These are phyloP conservation scores for Dujonia santamariae DNA, from an alignment of 1,139 yeast species.

Conservation along the genomic window DNA sequence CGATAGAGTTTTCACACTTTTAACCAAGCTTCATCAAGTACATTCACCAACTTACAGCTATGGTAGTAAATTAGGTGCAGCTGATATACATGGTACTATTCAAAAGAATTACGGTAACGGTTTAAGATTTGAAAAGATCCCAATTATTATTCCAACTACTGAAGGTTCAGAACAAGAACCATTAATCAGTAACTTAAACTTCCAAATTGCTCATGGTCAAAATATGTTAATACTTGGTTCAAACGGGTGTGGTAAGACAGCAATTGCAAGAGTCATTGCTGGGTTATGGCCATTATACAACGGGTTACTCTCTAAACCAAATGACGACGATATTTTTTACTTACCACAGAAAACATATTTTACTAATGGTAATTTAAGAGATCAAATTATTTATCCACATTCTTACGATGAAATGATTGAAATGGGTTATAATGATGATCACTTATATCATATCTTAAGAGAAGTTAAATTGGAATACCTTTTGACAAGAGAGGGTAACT, in stretches of 20 bases:
- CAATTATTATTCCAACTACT: constrained; percentile 72
- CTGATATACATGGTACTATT: constrained; percentile 74
- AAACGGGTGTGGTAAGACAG: constrained; percentile 88
- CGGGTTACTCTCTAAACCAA: constrained; percentile 81
- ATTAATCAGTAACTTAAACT: constrained; percentile 56
- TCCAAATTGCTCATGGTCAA: constrained; percentile 64
- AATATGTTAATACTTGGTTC: constrained; percentile 80
- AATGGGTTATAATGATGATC: constrained; percentile 68
- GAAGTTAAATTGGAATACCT: constrained; percentile 82
- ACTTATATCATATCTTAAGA: constrained; percentile 62
- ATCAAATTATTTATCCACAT: constrained; percentile 83
- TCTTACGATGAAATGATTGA: constrained; percentile 76
- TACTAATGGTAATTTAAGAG: constrained; percentile 76
- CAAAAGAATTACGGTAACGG: constrained; percentile 73
- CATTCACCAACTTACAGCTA: constrained; percentile 69
- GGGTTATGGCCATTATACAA: constrained; percentile 90
- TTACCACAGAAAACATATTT: constrained; percentile 83
- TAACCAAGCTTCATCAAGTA: constrained; percentile 76
- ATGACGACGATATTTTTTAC: constrained; percentile 66
- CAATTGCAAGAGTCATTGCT: constrained; percentile 79
- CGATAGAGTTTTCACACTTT: constrained; percentile 73
- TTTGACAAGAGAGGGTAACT: constrained; percentile 59
- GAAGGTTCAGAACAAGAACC: constrained; percentile 54
- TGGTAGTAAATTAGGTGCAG: constrained; percentile 51
- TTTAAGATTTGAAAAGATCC: constrained; percentile 76